phyloP scores from a whole-genome alignment of 2,329 filamentous ascomycete genomes.

The Scopulariopsis brevicaulis region DNA sequence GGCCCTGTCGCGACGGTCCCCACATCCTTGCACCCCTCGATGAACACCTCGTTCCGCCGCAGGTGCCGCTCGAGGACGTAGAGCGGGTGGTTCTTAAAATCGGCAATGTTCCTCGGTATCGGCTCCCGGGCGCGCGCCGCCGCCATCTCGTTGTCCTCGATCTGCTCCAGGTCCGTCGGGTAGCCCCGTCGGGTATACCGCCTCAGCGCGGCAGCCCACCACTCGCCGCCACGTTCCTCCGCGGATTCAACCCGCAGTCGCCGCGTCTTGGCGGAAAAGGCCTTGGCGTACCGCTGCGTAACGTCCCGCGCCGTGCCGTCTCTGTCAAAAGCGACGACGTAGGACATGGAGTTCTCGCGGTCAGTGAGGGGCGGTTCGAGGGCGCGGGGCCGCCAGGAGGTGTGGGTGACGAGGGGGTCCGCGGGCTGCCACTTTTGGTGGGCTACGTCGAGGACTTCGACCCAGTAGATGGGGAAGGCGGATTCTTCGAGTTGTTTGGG shows the following conservation, averaged over 20 bases:
- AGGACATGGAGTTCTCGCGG: conserved; percentile 63
- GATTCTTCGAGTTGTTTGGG: conserved; percentile 52
- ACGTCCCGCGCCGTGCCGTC: conserved; percentile 74
- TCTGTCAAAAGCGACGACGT: conserved; percentile 76
- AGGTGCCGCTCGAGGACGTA: conserved; percentile 81
- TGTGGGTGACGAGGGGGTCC: conserved; percentile 73
- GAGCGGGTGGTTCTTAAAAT: conserved; percentile 78
- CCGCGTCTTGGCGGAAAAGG: conserved; percentile 82
- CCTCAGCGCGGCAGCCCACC: conserved; percentile 42
- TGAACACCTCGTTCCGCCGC: conserved; percentile 69
- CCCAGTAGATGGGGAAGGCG: conserved; percentile 79
- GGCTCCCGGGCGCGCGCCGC: conserved; percentile 63
- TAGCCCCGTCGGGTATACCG: conserved; percentile 27
- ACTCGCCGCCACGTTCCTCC: conserved; percentile 33
- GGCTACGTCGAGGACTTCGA: conserved; percentile 77
- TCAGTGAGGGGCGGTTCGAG: conserved; percentile 79
- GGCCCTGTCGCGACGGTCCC: conserved; percentile 67
- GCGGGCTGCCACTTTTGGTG: conserved; percentile 87
- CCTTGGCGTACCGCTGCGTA: conserved; percentile 76
- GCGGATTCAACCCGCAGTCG: conserved; percentile 63
- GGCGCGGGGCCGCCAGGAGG: conserved; percentile 59
- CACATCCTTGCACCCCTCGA: conserved; percentile 55
- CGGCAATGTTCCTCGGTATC: conserved; percentile 76
- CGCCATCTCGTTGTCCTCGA: conserved; percentile 69
- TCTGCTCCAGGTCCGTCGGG: conserved; percentile 60